Base-by-base conservation (phyloP, 192 early-diverging fungal species). In the Gamsiella multidivaricata region DNA sequence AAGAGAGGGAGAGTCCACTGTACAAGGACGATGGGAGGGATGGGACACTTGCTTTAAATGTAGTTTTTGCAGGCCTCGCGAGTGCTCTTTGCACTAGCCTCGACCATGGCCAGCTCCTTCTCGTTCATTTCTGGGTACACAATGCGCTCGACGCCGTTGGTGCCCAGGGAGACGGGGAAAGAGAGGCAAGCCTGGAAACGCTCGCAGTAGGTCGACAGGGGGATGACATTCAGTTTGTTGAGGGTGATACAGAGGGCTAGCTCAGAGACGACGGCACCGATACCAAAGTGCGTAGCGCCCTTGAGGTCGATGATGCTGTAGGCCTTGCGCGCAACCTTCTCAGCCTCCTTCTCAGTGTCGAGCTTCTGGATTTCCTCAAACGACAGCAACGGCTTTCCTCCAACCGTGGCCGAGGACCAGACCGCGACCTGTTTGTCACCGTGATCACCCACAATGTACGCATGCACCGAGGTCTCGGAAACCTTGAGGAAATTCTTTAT, bases 281-380 rank as follows among this genome's bases (percentile, higher is more conserved):
- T 94, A 36, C 94, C 93, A 70, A 87, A 95, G 82, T 91, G 91
- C 0, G 94, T 94, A 5, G 93, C 89, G 18, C 94, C 94, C 80
- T 96, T 96, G 57, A 92, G 83, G 15, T 91, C 88, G 52, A 96
- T 96, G 65, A 96, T 96, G 47, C 86, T 86, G 59, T 93, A 93
- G 0, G 94, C 94, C 75, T 94, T 94, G 57, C 79, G 84, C 41
- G 83, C 81, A 26, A 94, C 89, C 45, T 87, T 80, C n/a, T 87
- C 60, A 33, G 84, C 83, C 18, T 92, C 70, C 25, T 70, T 39
- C 12, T 88, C 86, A 33, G 75, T 70, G 46, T 94, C 86, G 25
- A 92, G 37, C 8, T 34, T 69, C 61, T 89, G 37, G 57, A 94
- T 82, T 52, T 88, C 82, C 14, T 88, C 88, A 54, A 92, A 90